phyloP scores from a whole-genome alignment of 2,329 filamentous ascomycete genomes.

The Fusarium robinianum region DNA sequence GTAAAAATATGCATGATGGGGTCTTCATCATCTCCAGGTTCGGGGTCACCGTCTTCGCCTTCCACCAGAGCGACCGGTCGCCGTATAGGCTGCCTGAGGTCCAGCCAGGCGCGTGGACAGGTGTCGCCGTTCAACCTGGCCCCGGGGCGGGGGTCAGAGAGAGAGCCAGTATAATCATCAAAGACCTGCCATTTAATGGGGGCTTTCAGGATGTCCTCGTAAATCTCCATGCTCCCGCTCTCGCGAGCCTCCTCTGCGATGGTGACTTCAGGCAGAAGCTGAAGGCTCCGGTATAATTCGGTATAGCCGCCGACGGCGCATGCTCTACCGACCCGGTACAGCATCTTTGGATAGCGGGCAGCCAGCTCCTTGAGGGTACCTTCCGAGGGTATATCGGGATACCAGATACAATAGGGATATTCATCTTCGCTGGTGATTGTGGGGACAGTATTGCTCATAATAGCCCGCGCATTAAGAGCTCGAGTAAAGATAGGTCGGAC shows the following conservation, averaged over 20 bases:
- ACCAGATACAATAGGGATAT: background rate
- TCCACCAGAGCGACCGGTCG: background rate
- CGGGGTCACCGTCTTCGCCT: no score
- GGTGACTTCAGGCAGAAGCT: constrained; percentile 45
- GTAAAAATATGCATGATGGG: no score
- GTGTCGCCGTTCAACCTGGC: constrained; percentile 22
- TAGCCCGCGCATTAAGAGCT: background rate
- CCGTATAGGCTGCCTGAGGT: background rate
- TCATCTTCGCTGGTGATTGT: background rate
- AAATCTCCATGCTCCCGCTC: constrained; percentile 34
- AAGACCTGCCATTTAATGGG: constrained; percentile 40
- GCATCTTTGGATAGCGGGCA: constrained; percentile 26
- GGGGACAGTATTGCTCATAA: background rate
- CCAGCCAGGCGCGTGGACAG: constrained; percentile 5
- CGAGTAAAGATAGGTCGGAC: no score
- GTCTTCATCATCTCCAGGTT: no score
- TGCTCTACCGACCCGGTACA: constrained; percentile 46
- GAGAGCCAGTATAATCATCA: constrained; percentile 42
- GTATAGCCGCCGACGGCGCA: constrained; percentile 47
- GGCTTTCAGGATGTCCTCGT: constrained; percentile 37
- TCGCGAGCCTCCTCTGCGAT: constrained; percentile 49
- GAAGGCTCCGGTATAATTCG: constrained; percentile 43
- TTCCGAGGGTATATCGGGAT: background rate
- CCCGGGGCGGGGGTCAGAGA: background rate
- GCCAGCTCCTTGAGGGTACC: background rate